Conservation (phyloP, 2,329 filamentous ascomycete species). For the Ophiobolus disseminans region DNA sequence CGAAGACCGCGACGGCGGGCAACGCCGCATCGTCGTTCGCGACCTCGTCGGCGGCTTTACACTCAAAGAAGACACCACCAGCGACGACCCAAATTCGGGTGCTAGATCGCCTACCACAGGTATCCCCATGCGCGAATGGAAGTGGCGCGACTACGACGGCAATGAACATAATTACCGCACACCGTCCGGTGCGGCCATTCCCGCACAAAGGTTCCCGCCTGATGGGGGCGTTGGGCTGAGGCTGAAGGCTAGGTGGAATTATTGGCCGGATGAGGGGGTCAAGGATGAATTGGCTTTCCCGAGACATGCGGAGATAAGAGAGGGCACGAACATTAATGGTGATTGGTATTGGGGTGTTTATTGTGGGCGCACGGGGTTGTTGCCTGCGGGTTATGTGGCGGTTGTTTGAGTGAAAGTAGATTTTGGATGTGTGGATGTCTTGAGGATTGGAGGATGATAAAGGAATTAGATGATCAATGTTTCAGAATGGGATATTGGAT, state of each 20-base stretch:
- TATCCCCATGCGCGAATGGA: slow-evolving; percentile 27
- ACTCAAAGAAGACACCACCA: slow-evolving; percentile 71
- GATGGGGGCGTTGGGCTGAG: slow-evolving; percentile 74
- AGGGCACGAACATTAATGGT: slow-evolving; percentile 85
- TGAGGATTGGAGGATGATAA: not conserved
- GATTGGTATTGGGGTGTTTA: slow-evolving; percentile 92
- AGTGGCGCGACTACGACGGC: slow-evolving; percentile 47
- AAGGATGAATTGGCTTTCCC: slow-evolving; percentile 85
- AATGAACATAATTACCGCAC: slow-evolving; percentile 30
- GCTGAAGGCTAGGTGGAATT: slow-evolving; percentile 74
- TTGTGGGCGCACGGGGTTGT: slow-evolving; percentile 78
- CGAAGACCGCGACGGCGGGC: slow-evolving; percentile 70
- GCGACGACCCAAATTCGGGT: slow-evolving; percentile 32
- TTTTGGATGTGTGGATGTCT: not conserved
- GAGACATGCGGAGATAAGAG: slow-evolving; percentile 78
- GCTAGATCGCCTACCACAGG: slow-evolving; percentile 12
- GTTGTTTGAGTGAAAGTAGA: slow-evolving; percentile 5
- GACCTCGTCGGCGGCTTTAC: slow-evolving; percentile 80
- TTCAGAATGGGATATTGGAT: no score
- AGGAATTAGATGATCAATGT: not conserved
- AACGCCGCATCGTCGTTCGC: slow-evolving; percentile 70
- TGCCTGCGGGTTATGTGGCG: slow-evolving; percentile 76
- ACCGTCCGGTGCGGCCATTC: not conserved
- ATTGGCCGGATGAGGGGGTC: slow-evolving; percentile 71
- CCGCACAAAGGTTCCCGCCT: slow-evolving; percentile 65